phyloP scores from a whole-genome alignment of 2,329 filamentous ascomycete genomes.

The Cercospora zeae-maydis region DNA sequence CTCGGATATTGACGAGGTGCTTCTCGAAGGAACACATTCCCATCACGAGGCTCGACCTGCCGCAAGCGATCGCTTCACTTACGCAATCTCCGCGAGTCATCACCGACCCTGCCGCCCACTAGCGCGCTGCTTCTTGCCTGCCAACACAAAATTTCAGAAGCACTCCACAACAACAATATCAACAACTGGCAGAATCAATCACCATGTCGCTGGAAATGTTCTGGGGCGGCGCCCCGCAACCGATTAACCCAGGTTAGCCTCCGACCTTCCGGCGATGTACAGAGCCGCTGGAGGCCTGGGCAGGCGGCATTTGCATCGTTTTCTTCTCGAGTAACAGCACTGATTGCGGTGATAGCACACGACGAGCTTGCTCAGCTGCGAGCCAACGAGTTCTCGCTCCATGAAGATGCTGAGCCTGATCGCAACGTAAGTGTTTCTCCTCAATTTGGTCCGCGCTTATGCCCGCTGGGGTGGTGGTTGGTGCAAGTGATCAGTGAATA shows the following conservation, averaged over 20 bases:
- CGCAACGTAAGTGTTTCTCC: constrained; percentile 13
- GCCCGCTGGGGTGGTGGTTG: background rate
- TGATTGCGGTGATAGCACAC: background rate
- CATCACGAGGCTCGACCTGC: no score
- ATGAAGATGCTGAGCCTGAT: constrained; percentile 8
- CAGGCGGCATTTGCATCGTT: background rate
- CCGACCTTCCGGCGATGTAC: background rate
- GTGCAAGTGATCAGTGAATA: background rate
- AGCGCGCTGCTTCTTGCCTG: background rate
- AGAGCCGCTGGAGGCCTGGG: background rate
- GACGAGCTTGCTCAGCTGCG: constrained; percentile 4
- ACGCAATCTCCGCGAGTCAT: background rate
- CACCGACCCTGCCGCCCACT: background rate
- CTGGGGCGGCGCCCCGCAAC: constrained; percentile 21
- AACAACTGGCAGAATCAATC: background rate
- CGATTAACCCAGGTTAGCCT: constrained; percentile 16
- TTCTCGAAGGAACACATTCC: background rate
- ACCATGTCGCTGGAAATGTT: constrained; percentile 19
- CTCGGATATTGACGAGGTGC: background rate
- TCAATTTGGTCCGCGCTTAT: background rate
- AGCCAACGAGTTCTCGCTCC: constrained; percentile 4
- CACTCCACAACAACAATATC: background rate
- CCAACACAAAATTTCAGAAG: background rate
- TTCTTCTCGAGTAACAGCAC: background rate
- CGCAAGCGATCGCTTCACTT: background rate